phyloP scores from a whole-genome alignment of 2,329 filamentous ascomycete species.

The Stemphylium lycopersici region DNA sequence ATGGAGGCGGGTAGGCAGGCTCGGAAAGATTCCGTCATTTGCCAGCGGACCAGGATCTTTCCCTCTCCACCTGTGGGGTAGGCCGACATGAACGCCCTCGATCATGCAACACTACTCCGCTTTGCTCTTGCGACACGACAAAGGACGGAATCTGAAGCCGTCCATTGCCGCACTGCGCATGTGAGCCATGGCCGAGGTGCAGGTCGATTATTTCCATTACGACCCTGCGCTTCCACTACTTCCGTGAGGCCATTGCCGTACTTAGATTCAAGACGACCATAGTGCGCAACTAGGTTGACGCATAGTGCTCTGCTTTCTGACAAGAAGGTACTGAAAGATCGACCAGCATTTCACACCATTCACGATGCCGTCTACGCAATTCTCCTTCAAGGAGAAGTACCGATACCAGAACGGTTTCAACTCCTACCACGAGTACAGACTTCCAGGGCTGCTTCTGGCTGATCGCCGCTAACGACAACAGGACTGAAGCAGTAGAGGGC shows the following conservation, averaged over 20 bases:
- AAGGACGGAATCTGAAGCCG: constrained; percentile 37
- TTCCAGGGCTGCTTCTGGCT: neutral
- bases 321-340: constrained; percentile 36
- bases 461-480: constrained; percentile 45
- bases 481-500: constrained; percentile 76
- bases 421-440: constrained; percentile 73
- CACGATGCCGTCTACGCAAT: constrained; percentile 69
- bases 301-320: constrained; percentile 36
- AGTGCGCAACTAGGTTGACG: constrained; percentile 14
- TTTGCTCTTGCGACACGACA: constrained; percentile 16
- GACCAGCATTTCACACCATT: constrained; percentile 24
- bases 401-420: constrained; percentile 80
- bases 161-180: constrained; percentile 38
- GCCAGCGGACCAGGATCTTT: constrained; percentile 10
- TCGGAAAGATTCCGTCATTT: constrained; percentile 38
- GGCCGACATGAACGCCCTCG: constrained; percentile 17
- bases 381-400: constrained; percentile 71
- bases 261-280: neutral
- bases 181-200: constrained; percentile 23
- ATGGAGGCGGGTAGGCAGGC: constrained; percentile 22
- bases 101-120: constrained; percentile 21
- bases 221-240: neutral
- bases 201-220: neutral
- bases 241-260: neutral
- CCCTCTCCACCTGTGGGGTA: constrained; percentile 27